A percentile compares a stretch with the other conserved stretches of the same genome.
These are phyloP conservation scores for Afroboletus lepidellus DNA, from an alignment of 1,284 basidiomycete species.

Conservation along the genomic window DNA sequence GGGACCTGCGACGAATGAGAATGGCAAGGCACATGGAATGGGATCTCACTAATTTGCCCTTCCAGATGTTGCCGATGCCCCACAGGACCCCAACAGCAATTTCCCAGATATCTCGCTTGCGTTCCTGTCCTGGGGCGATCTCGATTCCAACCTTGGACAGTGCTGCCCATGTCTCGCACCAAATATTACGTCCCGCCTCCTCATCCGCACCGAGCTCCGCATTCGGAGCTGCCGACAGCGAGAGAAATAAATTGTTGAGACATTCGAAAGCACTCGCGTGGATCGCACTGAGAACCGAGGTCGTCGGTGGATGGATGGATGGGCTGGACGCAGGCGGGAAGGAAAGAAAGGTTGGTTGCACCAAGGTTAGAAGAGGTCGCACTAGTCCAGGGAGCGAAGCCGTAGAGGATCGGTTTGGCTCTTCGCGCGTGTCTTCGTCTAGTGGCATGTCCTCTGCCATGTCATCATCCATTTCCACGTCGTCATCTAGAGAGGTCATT, in stretches of 20 bases:
- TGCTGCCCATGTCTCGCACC: slow-evolving; percentile 60
- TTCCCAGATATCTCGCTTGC: slow-evolving; percentile 68
- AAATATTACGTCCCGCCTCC: slow-evolving; percentile 51
- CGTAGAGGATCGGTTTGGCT: slow-evolving; percentile 27
- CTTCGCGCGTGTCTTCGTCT: slow-evolving; percentile 27
- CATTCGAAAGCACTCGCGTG: slow-evolving; percentile 87
- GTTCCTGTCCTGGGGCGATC: slow-evolving; percentile 59
- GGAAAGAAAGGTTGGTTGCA: slow-evolving; percentile 73
- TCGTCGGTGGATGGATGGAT: slow-evolving; percentile 81
- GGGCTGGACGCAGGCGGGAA: slow-evolving; percentile 71
- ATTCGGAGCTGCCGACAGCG: slow-evolving; percentile 53
- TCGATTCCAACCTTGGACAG: slow-evolving; percentile 60
- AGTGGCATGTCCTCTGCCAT: slow-evolving; percentile 36
- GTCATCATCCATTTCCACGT: slow-evolving; percentile 36
- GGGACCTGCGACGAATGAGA: slow-evolving; percentile 40
- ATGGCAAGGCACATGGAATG: background rate
- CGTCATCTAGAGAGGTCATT: slow-evolving; percentile 15
- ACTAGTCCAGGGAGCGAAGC: slow-evolving; percentile 52
- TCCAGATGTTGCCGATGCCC: slow-evolving; percentile 70
- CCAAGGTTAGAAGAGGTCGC: slow-evolving; percentile 61
- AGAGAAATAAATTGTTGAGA: slow-evolving; percentile 86
- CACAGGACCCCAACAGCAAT: slow-evolving; percentile 77
- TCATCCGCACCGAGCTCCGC: slow-evolving; percentile 43
- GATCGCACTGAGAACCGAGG: slow-evolving; percentile 76
- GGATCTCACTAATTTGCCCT: slow-evolving; percentile 52